Conservation (phyloP, 2,329 filamentous ascomycete genomes). For the Bretziella fagacearum region DNA sequence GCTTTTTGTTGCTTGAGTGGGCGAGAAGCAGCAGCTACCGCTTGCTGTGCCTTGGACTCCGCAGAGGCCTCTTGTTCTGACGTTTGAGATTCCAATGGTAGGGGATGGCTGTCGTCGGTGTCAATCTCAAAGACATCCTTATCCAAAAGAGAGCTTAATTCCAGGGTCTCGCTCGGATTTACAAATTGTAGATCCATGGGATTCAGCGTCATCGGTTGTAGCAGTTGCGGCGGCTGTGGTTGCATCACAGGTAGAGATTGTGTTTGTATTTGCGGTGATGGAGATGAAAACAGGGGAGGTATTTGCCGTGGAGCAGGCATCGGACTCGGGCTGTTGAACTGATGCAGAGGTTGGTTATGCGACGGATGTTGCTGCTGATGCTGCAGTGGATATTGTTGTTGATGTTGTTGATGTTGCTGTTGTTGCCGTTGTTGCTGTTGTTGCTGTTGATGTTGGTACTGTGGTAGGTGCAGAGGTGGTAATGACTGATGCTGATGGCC, state of each 20-base stretch:
- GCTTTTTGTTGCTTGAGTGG: slow-evolving; percentile 2
- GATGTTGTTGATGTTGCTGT: not conserved
- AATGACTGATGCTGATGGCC: slow-evolving; percentile 5
- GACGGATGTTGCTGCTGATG: slow-evolving; percentile 19
- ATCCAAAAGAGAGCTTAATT: slow-evolving; percentile 6
- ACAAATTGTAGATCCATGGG: slow-evolving; percentile 15
- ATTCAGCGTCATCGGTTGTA: slow-evolving; percentile 15
- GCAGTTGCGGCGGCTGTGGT: slow-evolving; percentile 6
- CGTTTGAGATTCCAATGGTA: not conserved
- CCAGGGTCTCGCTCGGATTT: slow-evolving; percentile 11
- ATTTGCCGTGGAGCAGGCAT: slow-evolving; percentile 8
- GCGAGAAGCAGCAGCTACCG: not conserved
- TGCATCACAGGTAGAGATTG: slow-evolving; percentile 11
- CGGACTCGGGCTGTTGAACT: slow-evolving; percentile 8
- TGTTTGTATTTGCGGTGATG: slow-evolving; percentile 16
- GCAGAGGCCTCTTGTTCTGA: not conserved
- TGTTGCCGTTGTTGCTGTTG: slow-evolving; percentile 16
- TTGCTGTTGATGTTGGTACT: slow-evolving; percentile 20
- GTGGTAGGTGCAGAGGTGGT: slow-evolving; percentile 16
- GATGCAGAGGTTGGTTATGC: slow-evolving; percentile 13
- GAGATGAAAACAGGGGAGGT: slow-evolving; percentile 16
- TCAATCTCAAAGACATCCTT: slow-evolving; percentile 12
- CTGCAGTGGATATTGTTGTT: slow-evolving; percentile 19
- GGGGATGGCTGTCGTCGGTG: not conserved
- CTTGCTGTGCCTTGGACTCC: not conserved